Conservation (phyloP, 805 yeast species). For the Candida koratica region DNA sequence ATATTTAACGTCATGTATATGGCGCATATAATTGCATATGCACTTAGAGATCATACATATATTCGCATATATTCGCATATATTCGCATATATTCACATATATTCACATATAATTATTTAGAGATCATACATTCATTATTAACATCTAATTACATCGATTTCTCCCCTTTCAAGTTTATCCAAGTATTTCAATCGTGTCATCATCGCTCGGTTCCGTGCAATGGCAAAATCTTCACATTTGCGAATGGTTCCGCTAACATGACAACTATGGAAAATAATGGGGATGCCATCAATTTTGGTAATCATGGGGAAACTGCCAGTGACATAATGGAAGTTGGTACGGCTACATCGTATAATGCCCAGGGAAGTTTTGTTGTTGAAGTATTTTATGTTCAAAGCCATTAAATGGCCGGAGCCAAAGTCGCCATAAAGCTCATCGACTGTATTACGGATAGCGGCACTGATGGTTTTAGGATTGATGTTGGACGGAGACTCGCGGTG, state of each 20-base stretch:
- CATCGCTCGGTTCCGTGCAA: slow-evolving; percentile 41
- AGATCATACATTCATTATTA: not conserved
- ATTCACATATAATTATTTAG: not conserved
- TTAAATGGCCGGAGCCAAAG: slow-evolving; percentile 63
- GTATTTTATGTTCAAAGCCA: slow-evolving; percentile 65
- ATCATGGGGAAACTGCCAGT: slow-evolving; percentile 65
- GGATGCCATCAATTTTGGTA: slow-evolving; percentile 44
- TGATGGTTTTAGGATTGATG: slow-evolving; percentile 47
- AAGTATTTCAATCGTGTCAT: slow-evolving; percentile 17
- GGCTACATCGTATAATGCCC: slow-evolving; percentile 75
- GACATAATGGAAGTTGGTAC: slow-evolving; percentile 59
- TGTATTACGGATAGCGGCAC: slow-evolving; percentile 50
- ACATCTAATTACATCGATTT: slow-evolving; percentile 2
- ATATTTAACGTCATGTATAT: too few species aligned
- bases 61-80: not conserved
- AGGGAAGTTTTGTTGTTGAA: slow-evolving; percentile 78
- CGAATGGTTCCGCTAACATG: slow-evolving; percentile 85
- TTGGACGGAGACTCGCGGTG: slow-evolving; percentile 50
- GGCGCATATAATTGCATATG: slow-evolving; percentile 14
- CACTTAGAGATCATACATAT: slow-evolving; percentile 7
- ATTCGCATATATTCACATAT: not conserved
- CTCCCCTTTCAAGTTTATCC: slow-evolving; percentile 7
- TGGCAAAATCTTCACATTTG: slow-evolving; percentile 71
- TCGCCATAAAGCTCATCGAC: slow-evolving; percentile 74
- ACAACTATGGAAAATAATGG: slow-evolving; percentile 54